A percentile compares a stretch with the other conserved stretches of the same genome.
These are phyloP conservation scores for Castanopsis chinensis DNA, from an alignment of 306 rosid genomes.

Conservation along the genomic window DNA sequence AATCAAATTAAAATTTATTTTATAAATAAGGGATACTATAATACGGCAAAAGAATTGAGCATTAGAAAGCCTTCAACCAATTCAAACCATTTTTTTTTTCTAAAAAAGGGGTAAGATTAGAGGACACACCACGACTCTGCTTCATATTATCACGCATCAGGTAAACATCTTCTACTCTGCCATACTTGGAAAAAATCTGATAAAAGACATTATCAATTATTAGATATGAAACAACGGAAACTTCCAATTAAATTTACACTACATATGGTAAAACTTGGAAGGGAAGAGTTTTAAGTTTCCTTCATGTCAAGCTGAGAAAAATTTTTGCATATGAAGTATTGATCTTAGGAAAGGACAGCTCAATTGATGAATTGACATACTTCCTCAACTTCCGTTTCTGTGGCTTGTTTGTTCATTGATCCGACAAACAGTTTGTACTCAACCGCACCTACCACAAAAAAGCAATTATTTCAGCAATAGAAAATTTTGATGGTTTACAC, in stretches of 20 bases:
- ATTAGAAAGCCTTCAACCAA: neutral
- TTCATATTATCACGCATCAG: conserved; percentile 93
- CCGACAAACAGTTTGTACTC: conserved; percentile 98
- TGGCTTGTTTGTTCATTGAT: conserved; percentile 83
- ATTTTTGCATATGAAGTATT: neutral
- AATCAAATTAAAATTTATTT: neutral
- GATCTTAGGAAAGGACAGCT: conserved; percentile 13
- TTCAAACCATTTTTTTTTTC: neutral
- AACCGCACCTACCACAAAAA: conserved; percentile 68
- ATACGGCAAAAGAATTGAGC: neutral
- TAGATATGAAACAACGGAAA: conserved; percentile 14
- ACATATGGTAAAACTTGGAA: neutral
- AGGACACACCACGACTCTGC: conserved; percentile 85
- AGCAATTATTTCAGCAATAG: conserved; percentile 27
- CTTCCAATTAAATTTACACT: conserved; percentile 12
- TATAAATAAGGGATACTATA: neutral
- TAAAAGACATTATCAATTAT: conserved; percentile 29
- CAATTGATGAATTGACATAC: conserved; percentile 46
- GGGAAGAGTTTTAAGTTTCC: conserved; percentile 1
- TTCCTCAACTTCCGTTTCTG: conserved; percentile 88
- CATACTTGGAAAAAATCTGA: conserved; percentile 85
- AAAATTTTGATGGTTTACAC: neutral
- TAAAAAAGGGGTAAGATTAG: conserved; percentile 22
- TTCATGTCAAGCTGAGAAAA: conserved; percentile 1
- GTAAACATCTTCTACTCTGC: conserved; percentile 92